phyloP scores from a whole-genome alignment of 163 green algal species.

The Coccomyxa subellipsoidea region DNA sequence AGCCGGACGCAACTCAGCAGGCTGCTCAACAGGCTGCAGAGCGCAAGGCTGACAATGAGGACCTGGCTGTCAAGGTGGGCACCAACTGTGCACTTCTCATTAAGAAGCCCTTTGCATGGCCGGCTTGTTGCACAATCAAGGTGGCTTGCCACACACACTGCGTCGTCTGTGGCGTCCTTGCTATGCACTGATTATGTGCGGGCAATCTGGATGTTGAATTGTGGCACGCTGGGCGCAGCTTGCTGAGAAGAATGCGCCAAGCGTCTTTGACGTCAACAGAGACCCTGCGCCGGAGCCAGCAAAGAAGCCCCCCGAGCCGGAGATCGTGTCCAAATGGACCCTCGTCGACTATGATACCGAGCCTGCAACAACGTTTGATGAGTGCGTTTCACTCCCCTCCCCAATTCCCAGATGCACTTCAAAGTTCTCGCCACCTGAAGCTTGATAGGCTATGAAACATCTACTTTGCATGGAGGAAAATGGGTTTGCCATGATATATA shows the following conservation, averaged over 20 bases:
- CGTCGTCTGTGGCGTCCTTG: too few relatives aligned
- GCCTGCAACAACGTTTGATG: not conserved
- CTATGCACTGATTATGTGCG: not conserved
- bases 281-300: not conserved
- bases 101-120: not conserved
- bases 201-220: not conserved
- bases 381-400: not conserved
- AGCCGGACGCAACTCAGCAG: not conserved
- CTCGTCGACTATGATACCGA: conserved; percentile 31
- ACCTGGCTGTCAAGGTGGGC: not conserved
- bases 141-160: not conserved
- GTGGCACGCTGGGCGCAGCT: not conserved
- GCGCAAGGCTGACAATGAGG: not conserved
- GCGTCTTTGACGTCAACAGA: conserved; percentile 10
- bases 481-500: too few relatives aligned
- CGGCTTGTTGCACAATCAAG: not conserved
- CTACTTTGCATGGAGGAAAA: too few relatives aligned
- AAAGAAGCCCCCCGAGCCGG: conserved; percentile 10
- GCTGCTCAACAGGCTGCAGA: not conserved
- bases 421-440: too few relatives aligned
- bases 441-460: too few relatives aligned
- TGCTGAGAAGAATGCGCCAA: not conserved
- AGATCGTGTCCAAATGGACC: conserved; percentile 36
- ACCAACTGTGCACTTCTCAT: not conserved
- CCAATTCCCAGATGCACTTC: too few relatives aligned